Evolutionary conservation across 306 rosid genomes (phyloP), one percentile per base, ranked within the genome.

Genomic region (Trichosanthes truncata): DNA sequence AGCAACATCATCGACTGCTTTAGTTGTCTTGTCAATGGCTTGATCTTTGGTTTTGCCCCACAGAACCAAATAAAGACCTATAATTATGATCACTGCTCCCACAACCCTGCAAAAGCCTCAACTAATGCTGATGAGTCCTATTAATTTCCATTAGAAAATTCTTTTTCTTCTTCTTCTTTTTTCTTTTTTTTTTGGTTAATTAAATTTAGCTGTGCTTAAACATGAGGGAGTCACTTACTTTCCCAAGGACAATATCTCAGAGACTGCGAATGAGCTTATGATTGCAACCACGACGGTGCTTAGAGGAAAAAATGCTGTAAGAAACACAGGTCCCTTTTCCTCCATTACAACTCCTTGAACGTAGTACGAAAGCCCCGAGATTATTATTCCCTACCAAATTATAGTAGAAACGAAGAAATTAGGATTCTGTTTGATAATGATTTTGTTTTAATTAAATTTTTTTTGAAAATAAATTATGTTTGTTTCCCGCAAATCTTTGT

Each of bases 1-100:
- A 2, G 69, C 38, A 25, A 53, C 60, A 48, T 48, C 23, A 61
- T 29, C 20, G 11, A 29, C 36, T 13, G 21, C 21, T 29, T 8
- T 12, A 31, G 46, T 46, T 65, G 21, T 14, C 46, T 65, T 15
- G n/a, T 36, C 72, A 7, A 15, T 18, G 46, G 46, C 46, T 17
- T 9, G 23, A 72, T 88, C 91, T 74, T 88, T 85, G 68, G 83
- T 80, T 56, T 88, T 83, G 10, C 89, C 91, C 91, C 91, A 88
- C 38, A 88, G 12, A 43, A 85, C 83, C 80, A 85, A n/a, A n/a
- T n/a, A n/a, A n/a, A n/a, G n/a, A n/a, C n/a, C n/a, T n/a, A n/a
- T n/a, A 29, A 63, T 78, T 48, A 85, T 85, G 31, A 85, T 73
- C 31, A 80, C 18, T 12, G 89, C 89, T 80, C 91, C 91, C 41